Conservation (phyloP, 306 rosid species). For the Sesbania bispinosa region DNA sequence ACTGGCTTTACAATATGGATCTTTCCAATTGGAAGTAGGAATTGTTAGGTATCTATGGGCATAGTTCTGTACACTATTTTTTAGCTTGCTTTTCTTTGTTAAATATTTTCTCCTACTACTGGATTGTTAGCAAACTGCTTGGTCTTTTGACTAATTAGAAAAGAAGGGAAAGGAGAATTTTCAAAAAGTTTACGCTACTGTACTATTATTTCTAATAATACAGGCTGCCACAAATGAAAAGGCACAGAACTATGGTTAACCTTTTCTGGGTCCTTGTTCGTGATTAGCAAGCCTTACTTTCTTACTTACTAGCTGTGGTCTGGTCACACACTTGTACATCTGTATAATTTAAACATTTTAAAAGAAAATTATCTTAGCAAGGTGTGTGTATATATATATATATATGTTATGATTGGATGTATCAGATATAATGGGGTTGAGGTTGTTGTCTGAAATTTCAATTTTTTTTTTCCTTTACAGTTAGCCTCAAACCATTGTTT, state of each 20-base stretch:
- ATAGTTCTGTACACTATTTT: neutral
- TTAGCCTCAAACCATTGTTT: neutral
- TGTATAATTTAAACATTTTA: neutral
- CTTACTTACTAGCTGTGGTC: neutral
- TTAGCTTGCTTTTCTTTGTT: neutral
- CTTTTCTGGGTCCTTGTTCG: neutral
- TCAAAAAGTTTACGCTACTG: neutral
- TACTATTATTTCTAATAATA: neutral
- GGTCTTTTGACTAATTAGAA: slow-evolving; percentile 9
- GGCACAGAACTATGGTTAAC: neutral
- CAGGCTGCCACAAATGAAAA: neutral
- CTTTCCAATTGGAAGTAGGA: neutral
- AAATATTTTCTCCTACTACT: neutral
- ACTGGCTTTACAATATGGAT: neutral
- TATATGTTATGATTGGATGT: neutral
- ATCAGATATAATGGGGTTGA: neutral
- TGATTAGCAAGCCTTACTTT: neutral
- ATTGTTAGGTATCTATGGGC: neutral
- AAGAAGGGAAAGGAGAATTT: neutral
- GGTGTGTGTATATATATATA: neutral
- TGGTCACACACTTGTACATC: neutral
- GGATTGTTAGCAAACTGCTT: neutral
- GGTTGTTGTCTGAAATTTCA: neutral
- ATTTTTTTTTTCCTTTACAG: neutral
- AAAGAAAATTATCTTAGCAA: neutral